A percentile compares a stretch with the other conserved stretches of the same genome.
phyloP scores from a whole-genome alignment of 805 yeast genomes.

The Lipomyces mesembrius region DNA sequence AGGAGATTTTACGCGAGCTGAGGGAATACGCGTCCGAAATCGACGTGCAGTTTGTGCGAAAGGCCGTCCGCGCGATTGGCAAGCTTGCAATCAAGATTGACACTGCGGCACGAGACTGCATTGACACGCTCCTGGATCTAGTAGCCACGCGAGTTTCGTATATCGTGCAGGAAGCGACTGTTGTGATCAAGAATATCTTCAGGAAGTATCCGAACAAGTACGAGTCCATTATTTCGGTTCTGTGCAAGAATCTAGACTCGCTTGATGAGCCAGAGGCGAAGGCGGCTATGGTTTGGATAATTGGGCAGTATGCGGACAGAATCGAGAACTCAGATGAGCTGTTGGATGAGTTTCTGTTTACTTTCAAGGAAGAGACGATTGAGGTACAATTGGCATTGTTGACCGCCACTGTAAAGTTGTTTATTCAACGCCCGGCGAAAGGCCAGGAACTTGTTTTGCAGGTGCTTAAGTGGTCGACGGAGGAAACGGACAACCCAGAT shows the following conservation, averaged over 20 bases:
- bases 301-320: slow-evolving; percentile 68
- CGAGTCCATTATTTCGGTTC: slow-evolving; percentile 50
- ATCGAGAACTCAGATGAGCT: slow-evolving; percentile 52
- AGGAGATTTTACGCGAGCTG: slow-evolving; percentile 69
- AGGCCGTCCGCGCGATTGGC: slow-evolving; percentile 88
- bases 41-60: slow-evolving; percentile 82
- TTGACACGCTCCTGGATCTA: slow-evolving; percentile 62
- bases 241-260: slow-evolving; percentile 54
- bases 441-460: slow-evolving; percentile 63
- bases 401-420: slow-evolving; percentile 74
- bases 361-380: slow-evolving; percentile 64
- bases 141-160: slow-evolving; percentile 69
- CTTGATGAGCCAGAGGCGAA: slow-evolving; percentile 80
- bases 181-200: slow-evolving; percentile 75
- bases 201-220: slow-evolving; percentile 72
- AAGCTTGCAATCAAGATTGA: slow-evolving; percentile 80
- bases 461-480: slow-evolving; percentile 70
- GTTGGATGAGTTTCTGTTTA: slow-evolving; percentile 51
- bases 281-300: slow-evolving; percentile 79
- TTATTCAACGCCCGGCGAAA: slow-evolving; percentile 58
- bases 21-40: slow-evolving; percentile 87
- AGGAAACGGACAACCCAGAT: slow-evolving; percentile 80
- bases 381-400: slow-evolving; percentile 76
- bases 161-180: slow-evolving; percentile 77
- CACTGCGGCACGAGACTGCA: slow-evolving; percentile 64